A percentile compares a stretch with the other conserved stretches of the same genome.
These are phyloP conservation scores for Zopfochytrium polystomum DNA, from an alignment of 371 early-diverging fungal species.

Conservation along the genomic window DNA sequence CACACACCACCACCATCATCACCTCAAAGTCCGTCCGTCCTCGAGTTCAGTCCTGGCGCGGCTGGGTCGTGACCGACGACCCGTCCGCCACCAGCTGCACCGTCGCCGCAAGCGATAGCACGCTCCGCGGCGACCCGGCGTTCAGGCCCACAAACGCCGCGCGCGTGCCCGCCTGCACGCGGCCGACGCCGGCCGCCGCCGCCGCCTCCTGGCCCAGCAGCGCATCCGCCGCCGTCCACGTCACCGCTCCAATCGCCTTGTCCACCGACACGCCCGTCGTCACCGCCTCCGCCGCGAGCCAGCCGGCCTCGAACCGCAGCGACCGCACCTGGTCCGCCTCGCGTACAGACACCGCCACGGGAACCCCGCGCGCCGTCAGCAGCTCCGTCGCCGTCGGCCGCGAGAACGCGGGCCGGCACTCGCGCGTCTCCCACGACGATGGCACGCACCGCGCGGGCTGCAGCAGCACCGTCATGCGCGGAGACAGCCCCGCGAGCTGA, in stretches of 20 bases:
- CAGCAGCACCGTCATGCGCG: conserved; percentile 60
- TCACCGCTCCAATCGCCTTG: conserved; percentile 63
- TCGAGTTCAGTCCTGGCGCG: conserved; percentile 16
- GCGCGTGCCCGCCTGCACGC: conserved; percentile 25
- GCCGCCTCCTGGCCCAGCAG: conserved; percentile 43
- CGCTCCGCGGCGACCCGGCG: conserved; percentile 17
- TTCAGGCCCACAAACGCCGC: conserved; percentile 33
- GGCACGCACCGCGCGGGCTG: conserved; percentile 67
- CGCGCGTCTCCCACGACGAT: conserved; percentile 59
- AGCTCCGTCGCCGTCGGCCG: conserved; percentile 58
- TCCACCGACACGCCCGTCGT: background rate
- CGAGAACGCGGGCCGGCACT: conserved; percentile 62
- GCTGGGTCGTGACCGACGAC: conserved; percentile 11
- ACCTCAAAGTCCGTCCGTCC: too few relatives aligned
- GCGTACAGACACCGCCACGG: conserved; percentile 15
- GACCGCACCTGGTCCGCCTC: conserved; percentile 56
- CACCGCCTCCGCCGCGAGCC: conserved; percentile 43
- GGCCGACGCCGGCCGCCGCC: conserved; percentile 16
- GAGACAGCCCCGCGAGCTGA: conserved; percentile 40
- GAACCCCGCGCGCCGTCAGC: conserved; percentile 62
- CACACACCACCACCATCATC: too few relatives aligned
- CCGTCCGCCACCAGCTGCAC: conserved; percentile 20
- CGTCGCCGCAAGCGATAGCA: conserved; percentile 2
- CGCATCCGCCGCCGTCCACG: conserved; percentile 65
- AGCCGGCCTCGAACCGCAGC: conserved; percentile 77